Conservation (phyloP, 495 filamentous ascomycete genomes). For the Glarea lozoyensis region DNA sequence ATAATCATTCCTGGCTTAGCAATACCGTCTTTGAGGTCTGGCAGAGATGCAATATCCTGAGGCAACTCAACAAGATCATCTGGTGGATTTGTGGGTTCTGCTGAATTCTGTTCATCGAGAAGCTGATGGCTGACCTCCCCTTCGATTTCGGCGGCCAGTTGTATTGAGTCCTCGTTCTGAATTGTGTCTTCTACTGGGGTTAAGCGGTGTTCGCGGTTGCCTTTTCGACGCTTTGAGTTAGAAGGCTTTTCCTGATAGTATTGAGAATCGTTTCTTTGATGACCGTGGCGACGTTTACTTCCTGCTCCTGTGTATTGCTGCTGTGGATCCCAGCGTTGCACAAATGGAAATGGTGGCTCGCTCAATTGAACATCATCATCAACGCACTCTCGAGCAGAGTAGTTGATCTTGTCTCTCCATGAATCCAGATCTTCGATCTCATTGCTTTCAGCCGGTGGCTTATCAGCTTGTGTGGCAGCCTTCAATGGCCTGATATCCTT, state of each 20-base stretch:
- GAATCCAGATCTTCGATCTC: conserved; percentile 25
- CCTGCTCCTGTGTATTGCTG: conserved; percentile 44
- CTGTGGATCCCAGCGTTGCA: conserved; percentile 78
- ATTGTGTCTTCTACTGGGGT: conserved; percentile 28
- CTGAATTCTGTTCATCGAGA: conserved; percentile 22
- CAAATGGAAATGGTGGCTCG: conserved; percentile 81
- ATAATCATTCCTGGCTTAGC: conserved; percentile 59
- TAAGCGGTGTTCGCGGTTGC: conserved; percentile 22
- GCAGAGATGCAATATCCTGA: conserved; percentile 45
- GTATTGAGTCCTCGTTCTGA: conserved; percentile 39
- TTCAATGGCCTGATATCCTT: conserved; percentile 25
- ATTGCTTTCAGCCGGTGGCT: neutral
- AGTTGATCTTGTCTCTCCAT: conserved; percentile 68
- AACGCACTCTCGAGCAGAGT: conserved; percentile 74
- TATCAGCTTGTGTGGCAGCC: conserved; percentile 15
- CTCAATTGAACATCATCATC: conserved; percentile 63
- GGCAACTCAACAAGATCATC: conserved; percentile 64
- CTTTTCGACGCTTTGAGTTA: conserved; percentile 40
- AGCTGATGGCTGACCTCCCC: conserved; percentile 27
- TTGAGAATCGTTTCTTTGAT: conserved; percentile 23
- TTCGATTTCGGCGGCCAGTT: conserved; percentile 16
- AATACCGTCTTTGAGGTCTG: conserved; percentile 41
- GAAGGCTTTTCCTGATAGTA: conserved; percentile 30
- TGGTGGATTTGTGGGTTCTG: conserved; percentile 24
- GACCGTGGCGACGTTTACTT: conserved; percentile 34